Evolutionary conservation across 352 stramenopile genomes (phyloP), one percentile per base, ranked within the genome.

Genomic region (Discostella stelligera): DNA sequence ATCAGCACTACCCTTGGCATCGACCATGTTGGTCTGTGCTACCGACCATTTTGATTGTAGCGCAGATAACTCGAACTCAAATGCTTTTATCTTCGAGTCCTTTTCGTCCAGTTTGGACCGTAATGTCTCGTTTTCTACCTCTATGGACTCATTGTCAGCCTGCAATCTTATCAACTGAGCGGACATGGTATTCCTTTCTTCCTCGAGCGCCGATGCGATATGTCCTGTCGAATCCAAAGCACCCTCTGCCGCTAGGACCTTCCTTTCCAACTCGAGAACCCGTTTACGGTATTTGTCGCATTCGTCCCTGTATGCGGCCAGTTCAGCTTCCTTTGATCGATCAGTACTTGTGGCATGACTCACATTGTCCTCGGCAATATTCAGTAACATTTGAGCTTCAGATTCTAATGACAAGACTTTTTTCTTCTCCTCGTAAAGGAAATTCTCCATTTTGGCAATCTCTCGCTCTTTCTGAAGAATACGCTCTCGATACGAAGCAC

Each of bases 351-450:
- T 71, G 23, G 56, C 71, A 53, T 63, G 41, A 16, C 64, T 65
- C 13, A 74, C 59, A 44, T 68, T 80, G 37, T 84, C 77, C 44
- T 80, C 71, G 20, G 71, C 71, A 55, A 80, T 21, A 64, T 84
- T 78, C 21, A 84, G 20, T 13, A 84, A 52, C 71, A 80, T 84
- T 58, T 80, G 21, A 39, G 80, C 80, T 44, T 84, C 77, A 37
- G 66, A 39, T 69, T 84, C 77, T 4, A 84, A 64, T 10, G 71
- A 77, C 37, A 74, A 32, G 0, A 78, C 53, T 39, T 78, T 80
- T 16, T 75, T 77, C 39, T 59, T 37, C 53, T 80, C 71, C 18
- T 61, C 64, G 39, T 73, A 74, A 14, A 84, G 23, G 3, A 69
- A 27, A n/a, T 62, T 64, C 48, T 84, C 77, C 61, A 78, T 73